Evolutionary conservation across 441 rosid species (phyloP).

Genomic region (Pelargonium australe): DNA sequence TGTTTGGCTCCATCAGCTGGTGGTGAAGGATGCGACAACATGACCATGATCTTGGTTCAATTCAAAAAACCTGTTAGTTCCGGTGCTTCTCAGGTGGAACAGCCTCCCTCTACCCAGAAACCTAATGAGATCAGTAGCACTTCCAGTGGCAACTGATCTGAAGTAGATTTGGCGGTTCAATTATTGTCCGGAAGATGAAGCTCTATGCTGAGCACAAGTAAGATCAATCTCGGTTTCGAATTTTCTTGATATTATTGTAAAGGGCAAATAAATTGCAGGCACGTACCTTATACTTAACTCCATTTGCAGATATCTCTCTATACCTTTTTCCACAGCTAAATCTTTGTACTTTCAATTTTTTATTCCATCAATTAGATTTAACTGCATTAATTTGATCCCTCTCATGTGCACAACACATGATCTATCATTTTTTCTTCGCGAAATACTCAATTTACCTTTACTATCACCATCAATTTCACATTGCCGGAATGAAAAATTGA

Average conservation of each 20-base stretch:
- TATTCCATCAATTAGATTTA: no score
- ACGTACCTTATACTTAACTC: no score
- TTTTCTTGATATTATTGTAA: neutral
- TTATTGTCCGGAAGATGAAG: neutral
- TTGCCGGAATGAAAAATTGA: no score
- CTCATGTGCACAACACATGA: no score
- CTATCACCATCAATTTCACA: no score
- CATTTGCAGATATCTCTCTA: no score
- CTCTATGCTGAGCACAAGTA: slow-evolving; percentile 14
- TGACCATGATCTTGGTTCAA: slow-evolving; percentile 58
- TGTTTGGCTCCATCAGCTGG: slow-evolving; percentile 52
- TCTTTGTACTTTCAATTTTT: no score
- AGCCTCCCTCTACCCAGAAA: slow-evolving; percentile 10
- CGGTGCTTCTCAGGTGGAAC: slow-evolving; percentile 17
- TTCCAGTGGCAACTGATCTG: slow-evolving; percentile 10
- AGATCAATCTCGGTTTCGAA: neutral
- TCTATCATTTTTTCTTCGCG: no score
- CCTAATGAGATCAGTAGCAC: neutral
- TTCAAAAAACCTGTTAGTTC: slow-evolving; percentile 30
- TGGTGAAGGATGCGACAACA: slow-evolving; percentile 63
- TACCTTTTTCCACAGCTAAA: no score
- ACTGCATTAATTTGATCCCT: no score
- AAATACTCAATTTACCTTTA: no score
- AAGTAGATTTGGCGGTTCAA: slow-evolving; percentile 5
- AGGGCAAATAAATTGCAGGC: neutral